Conservation (phyloP, 2,329 filamentous ascomycete genomes). For the Fusarium sp. region DNA sequence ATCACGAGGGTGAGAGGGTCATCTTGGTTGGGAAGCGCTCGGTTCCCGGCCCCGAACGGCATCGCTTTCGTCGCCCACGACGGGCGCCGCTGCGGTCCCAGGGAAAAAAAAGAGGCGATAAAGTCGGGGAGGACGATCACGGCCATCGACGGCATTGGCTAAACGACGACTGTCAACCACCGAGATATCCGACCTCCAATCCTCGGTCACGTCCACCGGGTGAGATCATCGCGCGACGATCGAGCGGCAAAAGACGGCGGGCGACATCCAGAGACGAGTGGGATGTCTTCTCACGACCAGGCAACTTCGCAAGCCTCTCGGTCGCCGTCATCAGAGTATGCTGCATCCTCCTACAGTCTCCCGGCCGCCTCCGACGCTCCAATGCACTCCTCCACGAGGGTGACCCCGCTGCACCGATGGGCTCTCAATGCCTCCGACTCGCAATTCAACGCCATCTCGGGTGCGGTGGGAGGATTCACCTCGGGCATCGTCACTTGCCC, state of each 20-base stretch:
- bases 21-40: conserved; percentile 15
- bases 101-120: conserved; percentile 3
- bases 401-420: conserved; percentile 67
- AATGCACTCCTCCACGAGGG: conserved; percentile 45
- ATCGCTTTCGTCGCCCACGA: conserved; percentile 18
- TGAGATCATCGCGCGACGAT: conserved; percentile 14
- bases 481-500: conserved; percentile 96
- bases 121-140: not conserved
- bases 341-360: conserved; percentile 51
- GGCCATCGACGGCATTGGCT: conserved; percentile 1
- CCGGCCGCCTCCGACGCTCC: conserved; percentile 48
- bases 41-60: conserved; percentile 20
- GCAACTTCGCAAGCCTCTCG: conserved; percentile 50
- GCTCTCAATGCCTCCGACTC: conserved; percentile 67
- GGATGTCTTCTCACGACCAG: conserved; percentile 66
- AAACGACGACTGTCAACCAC: conserved; percentile 7
- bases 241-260: conserved; percentile 19
- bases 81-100: conserved; percentile 15
- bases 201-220: not conserved
- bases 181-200: not conserved
- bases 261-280: conserved; percentile 28
- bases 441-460: conserved; percentile 85
- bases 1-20: conserved; percentile 13
- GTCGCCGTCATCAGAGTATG: conserved; percentile 52
- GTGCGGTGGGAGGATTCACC: conserved; percentile 89